Conservation (phyloP, 176 grass and related monocot species). For the Dactylis glomerata region DNA sequence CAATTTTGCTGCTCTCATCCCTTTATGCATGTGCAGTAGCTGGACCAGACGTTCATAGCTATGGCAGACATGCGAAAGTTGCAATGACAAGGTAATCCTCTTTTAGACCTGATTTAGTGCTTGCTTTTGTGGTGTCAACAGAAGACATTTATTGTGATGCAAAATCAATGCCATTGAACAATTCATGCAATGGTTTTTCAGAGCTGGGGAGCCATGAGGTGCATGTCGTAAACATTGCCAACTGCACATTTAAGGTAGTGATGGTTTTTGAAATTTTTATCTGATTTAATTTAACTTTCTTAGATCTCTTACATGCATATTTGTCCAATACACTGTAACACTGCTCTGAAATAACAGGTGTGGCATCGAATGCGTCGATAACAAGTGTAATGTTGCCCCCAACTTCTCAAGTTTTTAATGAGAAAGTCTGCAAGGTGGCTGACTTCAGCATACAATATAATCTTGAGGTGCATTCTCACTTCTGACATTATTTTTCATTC, state of each 20-base stretch:
- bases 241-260: not conserved
- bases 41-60: not conserved
- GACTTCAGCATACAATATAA: not conserved
- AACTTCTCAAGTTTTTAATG: not conserved
- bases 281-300: not conserved
- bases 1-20: not conserved
- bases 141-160: not conserved
- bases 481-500: not conserved
- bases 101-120: not conserved
- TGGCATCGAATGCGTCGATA: not conserved
- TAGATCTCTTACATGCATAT: not conserved
- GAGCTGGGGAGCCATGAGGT: not conserved
- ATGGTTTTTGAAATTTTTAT: not conserved
- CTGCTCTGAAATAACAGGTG: not conserved
- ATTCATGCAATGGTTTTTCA: not conserved
- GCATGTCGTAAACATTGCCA: not conserved
- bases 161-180: not conserved
- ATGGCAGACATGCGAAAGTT: not conserved
- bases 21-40: not conserved
- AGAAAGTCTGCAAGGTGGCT: not conserved
- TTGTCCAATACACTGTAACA: not conserved
- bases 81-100: slow-evolving; percentile 26
- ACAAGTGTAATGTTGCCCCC: not conserved
- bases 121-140: slow-evolving; percentile 14
- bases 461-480: not conserved